phyloP scores from a whole-genome alignment of 768 basidiomycete species.

The Calvatia gigantea region DNA sequence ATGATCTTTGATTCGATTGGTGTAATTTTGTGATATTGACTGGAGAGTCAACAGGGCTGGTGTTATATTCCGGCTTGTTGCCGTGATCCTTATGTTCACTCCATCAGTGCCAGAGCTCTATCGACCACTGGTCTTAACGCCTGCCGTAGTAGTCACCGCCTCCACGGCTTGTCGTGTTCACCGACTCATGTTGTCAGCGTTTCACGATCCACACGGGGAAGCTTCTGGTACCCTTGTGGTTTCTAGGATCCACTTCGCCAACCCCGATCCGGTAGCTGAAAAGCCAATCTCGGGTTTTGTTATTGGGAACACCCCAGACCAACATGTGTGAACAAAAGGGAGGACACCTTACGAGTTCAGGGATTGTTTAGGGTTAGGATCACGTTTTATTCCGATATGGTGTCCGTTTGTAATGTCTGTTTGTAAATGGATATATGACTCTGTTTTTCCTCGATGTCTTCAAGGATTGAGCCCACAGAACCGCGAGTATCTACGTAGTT shows the following conservation, averaged over 20 bases:
- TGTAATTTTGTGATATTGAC: background rate
- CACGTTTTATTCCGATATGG: too few species aligned
- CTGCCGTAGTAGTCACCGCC: background rate
- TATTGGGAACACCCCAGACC: too few species aligned
- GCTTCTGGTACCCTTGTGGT: background rate
- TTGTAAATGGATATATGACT: too few species aligned
- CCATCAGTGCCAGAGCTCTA: background rate
- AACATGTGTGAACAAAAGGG: too few species aligned
- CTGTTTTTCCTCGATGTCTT: too few species aligned
- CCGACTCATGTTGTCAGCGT: background rate
- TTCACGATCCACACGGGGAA: background rate
- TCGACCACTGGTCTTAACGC: background rate
- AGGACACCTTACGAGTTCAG: too few species aligned
- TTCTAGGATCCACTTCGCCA: background rate
- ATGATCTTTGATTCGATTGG: too few species aligned
- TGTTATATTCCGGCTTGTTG: background rate
- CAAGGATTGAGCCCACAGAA: too few species aligned
- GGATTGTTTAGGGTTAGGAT: too few species aligned
- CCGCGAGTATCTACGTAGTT: too few species aligned
- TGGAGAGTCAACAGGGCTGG: background rate
- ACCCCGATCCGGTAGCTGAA: background rate
- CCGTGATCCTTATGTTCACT: background rate
- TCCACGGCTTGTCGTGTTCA: background rate
- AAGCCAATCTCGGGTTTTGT: too few species aligned
- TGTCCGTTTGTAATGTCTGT: too few species aligned